phyloP scores from a whole-genome alignment of 192 early-diverging fungal species.

The Funneliformis mosseae region DNA sequence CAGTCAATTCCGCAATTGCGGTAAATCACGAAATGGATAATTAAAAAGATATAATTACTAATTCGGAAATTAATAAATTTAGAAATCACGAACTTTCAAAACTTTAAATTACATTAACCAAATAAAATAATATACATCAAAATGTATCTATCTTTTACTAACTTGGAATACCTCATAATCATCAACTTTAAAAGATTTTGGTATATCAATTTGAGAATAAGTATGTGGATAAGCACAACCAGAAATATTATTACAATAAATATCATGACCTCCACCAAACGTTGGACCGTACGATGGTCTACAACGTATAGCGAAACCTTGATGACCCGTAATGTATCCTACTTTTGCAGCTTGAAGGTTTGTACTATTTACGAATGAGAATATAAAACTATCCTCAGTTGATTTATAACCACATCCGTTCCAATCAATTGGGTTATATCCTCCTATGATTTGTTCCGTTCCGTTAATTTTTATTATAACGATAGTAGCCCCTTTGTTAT shows the following conservation, averaged over 20 bases:
- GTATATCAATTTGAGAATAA: neutral
- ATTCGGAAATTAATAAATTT: no score
- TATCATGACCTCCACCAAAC: neutral
- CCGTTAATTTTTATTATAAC: neutral
- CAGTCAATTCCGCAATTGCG: no score
- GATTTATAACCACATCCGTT: neutral
- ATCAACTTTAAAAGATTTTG: neutral
- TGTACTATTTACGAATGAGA: neutral
- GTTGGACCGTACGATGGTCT: neutral
- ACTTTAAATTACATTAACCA: no score
- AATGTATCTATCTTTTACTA: neutral
- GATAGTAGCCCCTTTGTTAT: neutral
- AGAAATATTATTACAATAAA: neutral
- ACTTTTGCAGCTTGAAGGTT: neutral
- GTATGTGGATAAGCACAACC: neutral
- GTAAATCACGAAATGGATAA: no score
- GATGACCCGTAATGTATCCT: neutral
- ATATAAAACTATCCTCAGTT: neutral
- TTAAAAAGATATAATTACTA: no score
- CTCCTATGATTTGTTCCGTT: neutral
- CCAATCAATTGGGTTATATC: conserved; percentile 3
- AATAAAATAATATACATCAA: no score
- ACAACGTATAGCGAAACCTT: neutral
- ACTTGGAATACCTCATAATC: neutral
- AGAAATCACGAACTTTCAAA: no score